These are phyloP conservation scores for Coemansia sp. DNA, from an alignment of 192 early-diverging fungal species.

Conservation along the genomic window DNA sequence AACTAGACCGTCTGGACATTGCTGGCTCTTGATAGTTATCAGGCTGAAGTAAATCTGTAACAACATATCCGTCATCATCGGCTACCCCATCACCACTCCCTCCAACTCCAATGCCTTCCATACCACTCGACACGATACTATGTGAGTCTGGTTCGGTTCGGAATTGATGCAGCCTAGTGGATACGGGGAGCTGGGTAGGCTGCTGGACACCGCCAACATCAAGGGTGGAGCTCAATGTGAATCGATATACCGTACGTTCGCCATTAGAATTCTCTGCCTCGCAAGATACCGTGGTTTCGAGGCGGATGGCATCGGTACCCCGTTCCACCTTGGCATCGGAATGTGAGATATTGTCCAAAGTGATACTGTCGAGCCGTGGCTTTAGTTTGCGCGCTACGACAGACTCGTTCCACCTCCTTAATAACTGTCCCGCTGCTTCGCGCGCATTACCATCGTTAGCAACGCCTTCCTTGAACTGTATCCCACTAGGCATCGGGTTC, in stretches of 20 bases:
- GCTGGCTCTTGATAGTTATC: conserved; percentile 49
- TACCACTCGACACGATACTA: background rate
- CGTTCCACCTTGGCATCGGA: conserved; percentile 28
- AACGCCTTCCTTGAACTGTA: conserved; percentile 56
- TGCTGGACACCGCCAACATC: conserved; percentile 41
- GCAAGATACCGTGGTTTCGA: conserved; percentile 54
- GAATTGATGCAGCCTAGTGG: conserved; percentile 2
- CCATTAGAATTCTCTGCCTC: conserved; percentile 53
- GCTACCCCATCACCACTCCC: background rate
- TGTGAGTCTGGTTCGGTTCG: background rate
- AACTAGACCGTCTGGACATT: conserved; percentile 49
- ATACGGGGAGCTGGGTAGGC: background rate
- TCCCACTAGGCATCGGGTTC: conserved; percentile 18
- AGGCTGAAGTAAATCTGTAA: conserved; percentile 38
- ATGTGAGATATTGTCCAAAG: conserved; percentile 24
- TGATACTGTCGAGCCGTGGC: conserved; percentile 20
- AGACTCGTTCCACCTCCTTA: conserved; percentile 53
- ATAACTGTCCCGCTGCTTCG: conserved; percentile 49
- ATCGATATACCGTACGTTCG: conserved; percentile 54
- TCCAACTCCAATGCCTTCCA: background rate
- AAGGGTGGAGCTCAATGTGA: conserved; percentile 54
- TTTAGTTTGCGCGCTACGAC: conserved; percentile 42
- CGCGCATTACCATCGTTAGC: conserved; percentile 47
- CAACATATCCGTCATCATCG: background rate
- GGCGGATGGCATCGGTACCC: conserved; percentile 50